phyloP scores from a whole-genome alignment of 2,329 filamentous ascomycete species.

The Trichophyton verrucosum region DNA sequence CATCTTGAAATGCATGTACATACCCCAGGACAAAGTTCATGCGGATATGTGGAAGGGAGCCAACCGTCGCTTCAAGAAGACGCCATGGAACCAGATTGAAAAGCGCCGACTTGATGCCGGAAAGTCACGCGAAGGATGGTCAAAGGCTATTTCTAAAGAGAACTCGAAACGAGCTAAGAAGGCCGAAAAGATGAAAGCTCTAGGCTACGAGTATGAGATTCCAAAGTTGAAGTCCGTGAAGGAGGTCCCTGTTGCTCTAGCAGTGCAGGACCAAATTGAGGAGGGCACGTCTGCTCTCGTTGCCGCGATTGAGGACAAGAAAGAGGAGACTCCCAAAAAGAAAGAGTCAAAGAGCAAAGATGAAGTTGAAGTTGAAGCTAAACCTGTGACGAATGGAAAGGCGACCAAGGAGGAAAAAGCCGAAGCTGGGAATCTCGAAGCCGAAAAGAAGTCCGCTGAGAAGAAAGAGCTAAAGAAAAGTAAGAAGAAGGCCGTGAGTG shows the following conservation, averaged over 20 bases:
- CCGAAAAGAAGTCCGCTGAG: background rate
- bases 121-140: slow-evolving; percentile 64
- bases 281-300: slow-evolving; percentile 22
- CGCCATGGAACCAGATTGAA: slow-evolving; percentile 79
- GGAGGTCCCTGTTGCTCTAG: slow-evolving; percentile 35
- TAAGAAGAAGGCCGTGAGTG: slow-evolving; percentile 8
- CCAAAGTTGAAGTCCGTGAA: slow-evolving; percentile 57
- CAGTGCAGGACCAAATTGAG: slow-evolving; percentile 24
- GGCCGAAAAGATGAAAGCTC: slow-evolving; percentile 59
- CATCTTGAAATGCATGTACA: slow-evolving; percentile 73
- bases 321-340: slow-evolving; percentile 8
- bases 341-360: slow-evolving; percentile 19
- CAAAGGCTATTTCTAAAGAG: slow-evolving; percentile 60
- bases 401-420: slow-evolving; percentile 6
- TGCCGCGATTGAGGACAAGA: slow-evolving; percentile 13
- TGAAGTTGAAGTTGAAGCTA: slow-evolving; percentile 4
- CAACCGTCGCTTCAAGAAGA: slow-evolving; percentile 75
- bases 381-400: background rate
- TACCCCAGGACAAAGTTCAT: slow-evolving; percentile 66
- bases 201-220: slow-evolving; percentile 73
- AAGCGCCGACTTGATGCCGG: slow-evolving; percentile 62
- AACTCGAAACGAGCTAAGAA: slow-evolving; percentile 56
- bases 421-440: background rate
- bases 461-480: slow-evolving; percentile 15
- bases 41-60: slow-evolving; percentile 78